Evolutionary conservation across 1,284 basidiomycete species (phyloP), one percentile per base, ranked within the genome.

Genomic region (Tranzscheliella williamsii): DNA sequence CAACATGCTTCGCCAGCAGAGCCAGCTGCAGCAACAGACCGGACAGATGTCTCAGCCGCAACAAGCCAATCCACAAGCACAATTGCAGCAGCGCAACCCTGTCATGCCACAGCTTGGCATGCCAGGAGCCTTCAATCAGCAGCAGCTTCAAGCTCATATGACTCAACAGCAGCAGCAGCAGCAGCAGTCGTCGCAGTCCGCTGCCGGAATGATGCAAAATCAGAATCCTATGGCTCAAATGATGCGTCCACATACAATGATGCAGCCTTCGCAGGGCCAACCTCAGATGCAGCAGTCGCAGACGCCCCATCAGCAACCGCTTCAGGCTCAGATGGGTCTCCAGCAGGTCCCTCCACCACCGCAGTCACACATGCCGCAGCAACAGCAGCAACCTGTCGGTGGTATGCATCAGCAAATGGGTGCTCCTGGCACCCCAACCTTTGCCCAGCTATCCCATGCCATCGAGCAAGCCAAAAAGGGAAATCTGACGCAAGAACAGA

Each of bases 391-490:
- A 12, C n/a, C n/a, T n/a, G n/a, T n/a, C n/a, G 38, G 41, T n/a
- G 39, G 42, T 31, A 50, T 53, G 42, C 56, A 61, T 18, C 56
- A 56, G 17, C 35, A 47, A 20, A 13, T 21, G 24, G 11, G 11
- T 13, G 20, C 35, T 9, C 18, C 27, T 5, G 22, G 20, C 13
- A 55, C 46, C 4, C 53, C 63, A 2, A 62, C 54, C 5, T 53
- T 56, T 43, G 58, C 64, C 8, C 64, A 67, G 31, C 40, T 67
- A 7, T 51, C 55, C 38, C 47, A 56, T 33, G 54, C 58, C 33
- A 62, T 67, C 24, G 54, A 55, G 21, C 64, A 67, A 38, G 61
- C 61, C 16, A 64, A 64, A 36, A 64, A 64, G 55, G 61, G 61
- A 18, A 53, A 58, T 16, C 51, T 64, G 30, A 58, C 51, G 24